Evolutionary conservation across 2,329 filamentous ascomycete genomes (phyloP).

Genomic region (Fusarium mexicanum): DNA sequence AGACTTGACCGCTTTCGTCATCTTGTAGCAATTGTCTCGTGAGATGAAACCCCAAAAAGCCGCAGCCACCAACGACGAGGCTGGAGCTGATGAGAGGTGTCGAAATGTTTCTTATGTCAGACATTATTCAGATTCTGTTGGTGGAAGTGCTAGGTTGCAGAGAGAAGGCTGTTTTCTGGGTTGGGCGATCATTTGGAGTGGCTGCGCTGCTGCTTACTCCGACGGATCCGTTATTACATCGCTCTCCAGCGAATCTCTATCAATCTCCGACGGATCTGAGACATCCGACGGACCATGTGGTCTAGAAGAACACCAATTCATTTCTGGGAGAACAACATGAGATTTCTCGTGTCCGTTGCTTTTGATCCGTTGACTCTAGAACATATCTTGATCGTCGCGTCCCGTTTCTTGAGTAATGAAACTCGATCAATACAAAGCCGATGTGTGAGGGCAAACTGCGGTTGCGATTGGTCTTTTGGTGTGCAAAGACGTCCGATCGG

Average conservation of each 20-base stretch:
- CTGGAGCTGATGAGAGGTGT: not conserved
- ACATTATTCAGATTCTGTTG: not conserved
- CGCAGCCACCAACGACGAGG: slow-evolving; percentile 46
- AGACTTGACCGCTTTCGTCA: slow-evolving; percentile 30
- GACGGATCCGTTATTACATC: not conserved
- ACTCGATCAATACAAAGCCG: not conserved
- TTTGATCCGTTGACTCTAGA: not conserved
- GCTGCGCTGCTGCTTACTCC: not conserved
- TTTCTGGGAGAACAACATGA: not conserved
- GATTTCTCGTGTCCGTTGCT: not conserved
- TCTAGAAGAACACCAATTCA: too few species aligned
- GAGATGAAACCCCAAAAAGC: slow-evolving; percentile 47
- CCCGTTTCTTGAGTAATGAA: not conserved
- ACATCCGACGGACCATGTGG: not conserved
- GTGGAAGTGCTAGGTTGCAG: too few species aligned
- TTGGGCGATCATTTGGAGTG: not conserved
- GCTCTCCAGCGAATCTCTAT: not conserved
- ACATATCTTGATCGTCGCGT: not conserved
- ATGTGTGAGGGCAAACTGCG: too few species aligned
- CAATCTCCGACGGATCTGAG: not conserved
- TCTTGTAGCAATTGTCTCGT: slow-evolving; percentile 8
- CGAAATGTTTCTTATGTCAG: not conserved
- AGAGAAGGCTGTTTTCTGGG: not conserved
- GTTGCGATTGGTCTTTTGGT: not conserved
- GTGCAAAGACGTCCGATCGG: not conserved